Conservation (phyloP, 179 eudicot genomes). For the Camellia oleifera region DNA sequence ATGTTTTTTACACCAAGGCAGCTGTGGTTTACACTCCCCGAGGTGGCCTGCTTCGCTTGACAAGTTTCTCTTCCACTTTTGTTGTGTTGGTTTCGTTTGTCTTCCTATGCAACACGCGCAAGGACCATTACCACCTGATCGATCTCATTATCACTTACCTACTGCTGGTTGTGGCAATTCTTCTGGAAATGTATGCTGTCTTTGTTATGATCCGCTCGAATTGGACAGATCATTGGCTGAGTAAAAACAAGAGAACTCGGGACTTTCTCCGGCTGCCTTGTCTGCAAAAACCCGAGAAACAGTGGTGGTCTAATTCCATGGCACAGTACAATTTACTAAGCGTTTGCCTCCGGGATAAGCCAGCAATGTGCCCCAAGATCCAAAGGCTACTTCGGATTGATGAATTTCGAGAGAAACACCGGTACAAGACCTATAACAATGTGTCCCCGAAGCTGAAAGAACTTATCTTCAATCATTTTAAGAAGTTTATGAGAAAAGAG, state of each 20-base stretch:
- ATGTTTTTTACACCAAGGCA: slow-evolving; percentile 44
- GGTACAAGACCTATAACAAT: slow-evolving; percentile 13
- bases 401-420: slow-evolving; percentile 18
- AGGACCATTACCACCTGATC: slow-evolving; percentile 7
- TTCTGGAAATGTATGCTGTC: slow-evolving; percentile 26
- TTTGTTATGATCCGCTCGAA: slow-evolving; percentile 29
- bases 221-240: slow-evolving; percentile 31
- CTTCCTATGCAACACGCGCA: neutral
- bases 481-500: neutral
- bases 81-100: slow-evolving; percentile 19
- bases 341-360: slow-evolving; percentile 22
- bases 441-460: slow-evolving; percentile 28
- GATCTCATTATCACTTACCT: slow-evolving; percentile 36
- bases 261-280: neutral
- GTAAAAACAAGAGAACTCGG: slow-evolving; percentile 9
- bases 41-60: slow-evolving; percentile 22
- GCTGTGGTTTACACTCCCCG: slow-evolving; percentile 17
- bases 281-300: slow-evolving; percentile 9
- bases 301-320: slow-evolving; percentile 40
- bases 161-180: slow-evolving; percentile 27
- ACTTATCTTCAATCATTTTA: slow-evolving; percentile 22
- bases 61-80: slow-evolving; percentile 14
- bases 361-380: neutral
- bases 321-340: slow-evolving; percentile 37
- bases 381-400: slow-evolving; percentile 19